Evolutionary conservation across 2,329 filamentous ascomycete species (phyloP).

Genomic region (Phyllosticta citrichinensis): DNA sequence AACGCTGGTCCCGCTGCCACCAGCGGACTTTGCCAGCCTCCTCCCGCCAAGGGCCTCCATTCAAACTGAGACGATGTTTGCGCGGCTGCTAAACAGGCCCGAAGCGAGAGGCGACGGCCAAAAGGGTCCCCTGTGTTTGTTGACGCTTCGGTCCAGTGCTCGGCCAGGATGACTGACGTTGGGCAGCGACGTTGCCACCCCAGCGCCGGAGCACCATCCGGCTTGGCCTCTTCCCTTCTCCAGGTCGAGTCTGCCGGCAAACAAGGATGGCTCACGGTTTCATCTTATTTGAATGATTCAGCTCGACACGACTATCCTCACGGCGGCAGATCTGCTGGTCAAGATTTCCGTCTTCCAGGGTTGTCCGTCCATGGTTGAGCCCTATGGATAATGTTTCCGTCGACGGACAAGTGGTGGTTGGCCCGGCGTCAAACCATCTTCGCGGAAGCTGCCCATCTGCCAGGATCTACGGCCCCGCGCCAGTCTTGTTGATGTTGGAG

Average conservation of each 20-base stretch:
- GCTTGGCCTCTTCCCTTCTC: background rate
- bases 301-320: background rate
- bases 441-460: background rate
- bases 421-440: background rate
- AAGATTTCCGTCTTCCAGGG: background rate
- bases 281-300: background rate
- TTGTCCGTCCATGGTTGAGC: background rate
- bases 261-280: background rate
- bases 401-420: background rate
- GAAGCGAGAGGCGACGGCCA: background rate
- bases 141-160: background rate
- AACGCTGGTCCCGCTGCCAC: background rate
- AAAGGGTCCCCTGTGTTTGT: background rate
- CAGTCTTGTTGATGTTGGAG: background rate
- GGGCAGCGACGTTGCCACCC: background rate
- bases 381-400: background rate
- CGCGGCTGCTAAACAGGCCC: background rate
- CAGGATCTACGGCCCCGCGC: background rate
- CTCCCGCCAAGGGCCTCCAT: background rate
- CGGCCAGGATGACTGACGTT: slow-evolving; percentile 1
- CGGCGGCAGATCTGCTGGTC: background rate
- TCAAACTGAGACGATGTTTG: background rate
- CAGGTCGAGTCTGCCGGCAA: background rate
- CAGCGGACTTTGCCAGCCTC: background rate
- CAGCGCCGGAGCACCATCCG: background rate